These are phyloP conservation scores for Metarhizium rileyi DNA, from an alignment of 2,329 filamentous ascomycete species.

Conservation along the genomic window DNA sequence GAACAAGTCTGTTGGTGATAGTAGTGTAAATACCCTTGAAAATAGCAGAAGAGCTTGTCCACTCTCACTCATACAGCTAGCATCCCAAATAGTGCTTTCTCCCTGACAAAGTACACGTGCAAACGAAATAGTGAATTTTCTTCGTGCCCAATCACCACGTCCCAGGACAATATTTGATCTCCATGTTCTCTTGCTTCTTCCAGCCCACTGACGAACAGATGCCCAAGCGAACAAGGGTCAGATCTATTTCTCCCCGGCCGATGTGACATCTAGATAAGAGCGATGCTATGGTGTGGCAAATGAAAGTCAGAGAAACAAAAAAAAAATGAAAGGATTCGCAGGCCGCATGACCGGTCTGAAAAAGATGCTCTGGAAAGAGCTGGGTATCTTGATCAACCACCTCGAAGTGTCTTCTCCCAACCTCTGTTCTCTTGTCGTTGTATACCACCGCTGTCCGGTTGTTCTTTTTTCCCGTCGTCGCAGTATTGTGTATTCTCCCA, in stretches of 20 bases:
- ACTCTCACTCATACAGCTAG: not conserved
- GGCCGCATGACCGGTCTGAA: constrained; percentile 17
- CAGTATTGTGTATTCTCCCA: constrained; percentile 1
- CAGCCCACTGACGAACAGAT: not conserved
- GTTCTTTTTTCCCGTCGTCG: constrained; percentile 1
- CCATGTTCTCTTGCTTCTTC: not conserved
- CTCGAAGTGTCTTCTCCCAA: constrained; percentile 9
- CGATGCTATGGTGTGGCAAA: constrained; percentile 1
- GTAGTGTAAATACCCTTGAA: not conserved
- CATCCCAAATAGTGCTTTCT: not conserved
- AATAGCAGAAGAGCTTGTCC: not conserved
- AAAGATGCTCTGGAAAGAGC: constrained; percentile 27
- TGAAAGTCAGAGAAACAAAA: constrained; percentile 7
- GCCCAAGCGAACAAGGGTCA: not conserved
- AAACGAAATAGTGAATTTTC: not conserved
- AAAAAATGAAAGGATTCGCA: constrained; percentile 6
- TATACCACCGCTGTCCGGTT: not conserved
- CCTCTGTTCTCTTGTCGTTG: not conserved
- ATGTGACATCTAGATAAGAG: not conserved
- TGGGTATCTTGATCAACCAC: constrained; percentile 30
- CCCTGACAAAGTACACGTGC: constrained; percentile 1
- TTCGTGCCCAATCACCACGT: not conserved
- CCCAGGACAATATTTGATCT: not conserved
- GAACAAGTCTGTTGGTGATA: not conserved
- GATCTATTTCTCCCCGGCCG: not conserved